Conservation (phyloP, 2,329 filamentous ascomycete species). For the Acrodontium crateriforme region DNA sequence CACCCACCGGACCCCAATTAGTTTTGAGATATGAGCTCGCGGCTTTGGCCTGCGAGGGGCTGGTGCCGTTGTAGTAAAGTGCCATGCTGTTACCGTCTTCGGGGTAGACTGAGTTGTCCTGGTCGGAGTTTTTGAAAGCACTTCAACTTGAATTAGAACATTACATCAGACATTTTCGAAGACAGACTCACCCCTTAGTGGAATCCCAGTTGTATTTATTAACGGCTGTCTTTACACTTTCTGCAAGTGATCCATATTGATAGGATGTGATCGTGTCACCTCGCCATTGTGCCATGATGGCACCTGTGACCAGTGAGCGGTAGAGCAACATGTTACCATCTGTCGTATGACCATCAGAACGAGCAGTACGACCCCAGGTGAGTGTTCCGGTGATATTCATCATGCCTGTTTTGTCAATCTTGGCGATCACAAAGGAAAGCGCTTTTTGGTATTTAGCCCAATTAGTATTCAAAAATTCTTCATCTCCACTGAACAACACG, state of each 20-base stretch:
- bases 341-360: conserved; percentile 36
- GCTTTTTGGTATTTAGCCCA: conserved; percentile 32
- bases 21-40: conserved; percentile 26
- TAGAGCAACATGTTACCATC: conserved; percentile 35
- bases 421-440: conserved; percentile 28
- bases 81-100: conserved; percentile 41
- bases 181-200: too few species aligned
- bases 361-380: conserved; percentile 38
- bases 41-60: conserved; percentile 13
- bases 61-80: conserved; percentile 25
- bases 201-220: conserved; percentile 18
- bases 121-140: conserved; percentile 27
- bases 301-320: conserved; percentile 36
- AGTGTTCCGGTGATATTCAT: conserved; percentile 31
- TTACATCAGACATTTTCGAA: too few species aligned
- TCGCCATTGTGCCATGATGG: background rate
- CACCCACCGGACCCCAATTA: conserved; percentile 33
- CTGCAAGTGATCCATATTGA: conserved; percentile 25
- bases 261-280: conserved; percentile 3
- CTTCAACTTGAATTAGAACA: conserved; percentile 15
- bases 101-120: conserved; percentile 27
- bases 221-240: conserved; percentile 11
- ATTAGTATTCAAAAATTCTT: conserved; percentile 25
- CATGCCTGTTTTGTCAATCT: conserved; percentile 30
- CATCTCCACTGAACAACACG: conserved; percentile 26